Evolutionary conservation across 768 basidiomycete genomes (phyloP).

Genomic region (Pleurotus platypus): DNA sequence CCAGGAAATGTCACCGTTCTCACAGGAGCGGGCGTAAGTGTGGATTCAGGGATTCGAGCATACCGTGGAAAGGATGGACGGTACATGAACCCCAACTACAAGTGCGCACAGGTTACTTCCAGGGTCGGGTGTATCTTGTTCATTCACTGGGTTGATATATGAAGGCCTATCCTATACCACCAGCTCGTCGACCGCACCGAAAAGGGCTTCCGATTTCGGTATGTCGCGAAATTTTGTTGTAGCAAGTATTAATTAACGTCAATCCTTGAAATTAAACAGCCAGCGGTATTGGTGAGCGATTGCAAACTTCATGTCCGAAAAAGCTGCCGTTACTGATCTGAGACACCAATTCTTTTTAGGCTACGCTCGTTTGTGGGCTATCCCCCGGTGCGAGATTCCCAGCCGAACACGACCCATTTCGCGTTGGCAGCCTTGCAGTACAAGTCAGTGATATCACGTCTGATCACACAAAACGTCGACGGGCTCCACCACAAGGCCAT

Average conservation of each 20-base stretch:
- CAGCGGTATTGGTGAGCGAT: conserved; percentile 73
- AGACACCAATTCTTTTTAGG: conserved; percentile 29
- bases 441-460: conserved; percentile 48
- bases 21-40: conserved; percentile 92
- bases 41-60: conserved; percentile 94
- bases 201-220: conserved; percentile 73
- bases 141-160: conserved; percentile 3
- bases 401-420: conserved; percentile 87
- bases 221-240: conserved; percentile 12
- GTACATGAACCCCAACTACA: conserved; percentile 89
- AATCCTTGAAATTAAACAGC: conserved; percentile 30
- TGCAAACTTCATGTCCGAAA: too few species aligned
- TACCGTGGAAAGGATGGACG: conserved; percentile 85
- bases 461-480: conserved; percentile 92
- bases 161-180: conserved; percentile 73
- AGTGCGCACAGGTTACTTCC: conserved; percentile 39
- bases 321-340: conserved; percentile 20
- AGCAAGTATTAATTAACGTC: too few species aligned
- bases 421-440: conserved; percentile 82
- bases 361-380: conserved; percentile 83
- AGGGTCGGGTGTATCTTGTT: not conserved
- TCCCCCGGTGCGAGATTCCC: conserved; percentile 75
- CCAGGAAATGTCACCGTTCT: conserved; percentile 71
- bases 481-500: conserved; percentile 87
- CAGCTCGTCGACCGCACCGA: conserved; percentile 72